These are phyloP conservation scores for Backusella mclennaniae DNA, from an alignment of 192 early-diverging fungal species.

Conservation along the genomic window DNA sequence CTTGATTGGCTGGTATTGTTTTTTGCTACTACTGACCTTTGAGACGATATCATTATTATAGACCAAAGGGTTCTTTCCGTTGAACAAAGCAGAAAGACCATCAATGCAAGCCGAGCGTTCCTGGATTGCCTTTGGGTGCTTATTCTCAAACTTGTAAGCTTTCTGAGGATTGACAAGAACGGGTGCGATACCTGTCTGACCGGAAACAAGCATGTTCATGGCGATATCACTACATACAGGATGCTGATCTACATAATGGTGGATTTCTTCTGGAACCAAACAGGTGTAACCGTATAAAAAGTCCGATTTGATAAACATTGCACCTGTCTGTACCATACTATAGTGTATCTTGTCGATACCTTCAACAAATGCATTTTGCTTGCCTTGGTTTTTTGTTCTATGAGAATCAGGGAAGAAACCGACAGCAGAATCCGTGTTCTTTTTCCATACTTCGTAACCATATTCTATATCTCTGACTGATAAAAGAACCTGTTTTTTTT, in stretches of 20 bases:
- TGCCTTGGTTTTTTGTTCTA: background rate
- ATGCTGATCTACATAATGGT: constrained; percentile 23
- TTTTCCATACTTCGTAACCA: constrained; percentile 3
- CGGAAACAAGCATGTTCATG: constrained; percentile 23
- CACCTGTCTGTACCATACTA: constrained; percentile 24
- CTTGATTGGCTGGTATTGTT: background rate
- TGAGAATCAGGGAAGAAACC: constrained; percentile 17
- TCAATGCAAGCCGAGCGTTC: background rate
- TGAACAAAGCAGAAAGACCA: background rate
- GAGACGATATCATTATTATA: background rate
- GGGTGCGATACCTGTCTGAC: constrained; percentile 19
- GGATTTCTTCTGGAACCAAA: constrained; percentile 18
- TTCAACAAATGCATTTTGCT: background rate
- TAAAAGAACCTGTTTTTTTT: constrained; percentile 1
- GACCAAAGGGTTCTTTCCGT: background rate
- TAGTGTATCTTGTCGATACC: constrained; percentile 10
- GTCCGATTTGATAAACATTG: constrained; percentile 29
- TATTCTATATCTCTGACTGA: background rate
- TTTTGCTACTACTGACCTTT: background rate
- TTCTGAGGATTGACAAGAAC: constrained; percentile 8
- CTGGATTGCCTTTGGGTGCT: background rate
- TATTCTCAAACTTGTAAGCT: background rate
- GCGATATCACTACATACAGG: constrained; percentile 28
- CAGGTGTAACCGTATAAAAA: constrained; percentile 33
- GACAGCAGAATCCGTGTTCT: background rate